Conservation (phyloP, 2,329 filamentous ascomycete genomes). For the Xylariaceae sp. region DNA sequence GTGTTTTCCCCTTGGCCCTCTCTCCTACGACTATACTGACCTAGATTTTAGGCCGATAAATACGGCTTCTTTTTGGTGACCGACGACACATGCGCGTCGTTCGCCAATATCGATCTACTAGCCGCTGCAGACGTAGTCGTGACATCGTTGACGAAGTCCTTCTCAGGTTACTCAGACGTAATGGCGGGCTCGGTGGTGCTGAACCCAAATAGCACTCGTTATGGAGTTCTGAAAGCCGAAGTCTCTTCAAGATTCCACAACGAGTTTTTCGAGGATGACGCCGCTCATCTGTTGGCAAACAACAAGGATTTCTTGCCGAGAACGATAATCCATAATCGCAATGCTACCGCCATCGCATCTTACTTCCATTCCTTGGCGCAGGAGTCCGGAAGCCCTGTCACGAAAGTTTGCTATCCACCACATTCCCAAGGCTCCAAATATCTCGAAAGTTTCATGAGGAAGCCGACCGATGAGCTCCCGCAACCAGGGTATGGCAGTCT, state of each 20-base stretch:
- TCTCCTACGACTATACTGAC: not conserved
- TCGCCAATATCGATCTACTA: slow-evolving; percentile 49
- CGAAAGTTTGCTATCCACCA: slow-evolving; percentile 42
- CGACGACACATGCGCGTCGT: slow-evolving; percentile 47
- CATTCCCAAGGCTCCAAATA: slow-evolving; percentile 17
- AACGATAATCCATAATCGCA: slow-evolving; percentile 38
- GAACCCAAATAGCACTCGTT: slow-evolving; percentile 20
- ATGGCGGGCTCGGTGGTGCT: slow-evolving; percentile 23
- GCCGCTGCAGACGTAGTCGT: slow-evolving; percentile 44
- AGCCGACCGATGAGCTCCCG: slow-evolving; percentile 40
- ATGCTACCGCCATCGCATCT: slow-evolving; percentile 39
- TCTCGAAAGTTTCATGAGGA: slow-evolving; percentile 30
- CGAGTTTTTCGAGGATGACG: slow-evolving; percentile 46
- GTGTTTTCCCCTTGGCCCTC: slow-evolving; percentile 11
- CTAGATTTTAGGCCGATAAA: slow-evolving; percentile 30
- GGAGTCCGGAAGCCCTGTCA: slow-evolving; percentile 34
- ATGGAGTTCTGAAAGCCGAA: slow-evolving; percentile 14
- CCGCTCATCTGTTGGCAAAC: slow-evolving; percentile 42
- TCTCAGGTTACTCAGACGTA: slow-evolving; percentile 50
- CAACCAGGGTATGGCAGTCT: slow-evolving; percentile 53
- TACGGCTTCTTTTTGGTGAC: slow-evolving; percentile 42
- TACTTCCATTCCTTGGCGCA: slow-evolving; percentile 33
- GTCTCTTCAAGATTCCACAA: slow-evolving; percentile 35
- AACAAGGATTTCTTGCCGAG: slow-evolving; percentile 41
- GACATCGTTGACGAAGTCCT: slow-evolving; percentile 51